A percentile compares a stretch with the other conserved stretches of the same genome.
Evolutionary conservation across 2,329 filamentous ascomycete species (phyloP).

Genomic region (Pseudogymnoascus sp.): DNA sequence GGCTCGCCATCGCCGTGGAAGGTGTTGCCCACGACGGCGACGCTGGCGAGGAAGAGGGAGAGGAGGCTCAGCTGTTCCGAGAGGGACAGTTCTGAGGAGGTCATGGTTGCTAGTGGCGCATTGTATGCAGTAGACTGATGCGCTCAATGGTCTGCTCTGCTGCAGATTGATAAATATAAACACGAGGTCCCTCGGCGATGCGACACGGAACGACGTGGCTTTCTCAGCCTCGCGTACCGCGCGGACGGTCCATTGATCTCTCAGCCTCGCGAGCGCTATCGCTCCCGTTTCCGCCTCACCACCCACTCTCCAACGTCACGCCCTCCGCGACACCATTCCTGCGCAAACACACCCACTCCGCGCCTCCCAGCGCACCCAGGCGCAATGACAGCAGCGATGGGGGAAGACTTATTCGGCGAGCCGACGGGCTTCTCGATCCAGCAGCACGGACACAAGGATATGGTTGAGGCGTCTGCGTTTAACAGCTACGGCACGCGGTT

Average conservation of each 20-base stretch:
- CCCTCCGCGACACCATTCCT: neutral
- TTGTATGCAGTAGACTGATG: neutral
- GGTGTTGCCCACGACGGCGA: conserved; percentile 70
- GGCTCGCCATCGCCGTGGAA: conserved; percentile 79
- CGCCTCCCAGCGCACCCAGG: neutral
- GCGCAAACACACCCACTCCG: neutral
- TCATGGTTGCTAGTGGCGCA: conserved; percentile 11
- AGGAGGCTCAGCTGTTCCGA: conserved; percentile 49
- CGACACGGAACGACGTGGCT: neutral
- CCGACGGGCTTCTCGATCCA: conserved; percentile 40
- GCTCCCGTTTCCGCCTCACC: neutral
- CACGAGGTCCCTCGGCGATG: neutral
- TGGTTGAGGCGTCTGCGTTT: conserved; percentile 56
- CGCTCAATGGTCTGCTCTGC: neutral
- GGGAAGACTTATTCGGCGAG: neutral
- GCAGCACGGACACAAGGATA: conserved; percentile 62
- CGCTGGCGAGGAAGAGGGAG: conserved; percentile 58
- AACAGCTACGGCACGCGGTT: conserved; percentile 89
- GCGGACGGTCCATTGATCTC: neutral
- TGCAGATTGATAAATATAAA: neutral
- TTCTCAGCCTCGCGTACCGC: neutral
- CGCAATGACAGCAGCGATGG: neutral
- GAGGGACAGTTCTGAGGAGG: conserved; percentile 37
- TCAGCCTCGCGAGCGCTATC: neutral
- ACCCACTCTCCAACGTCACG: neutral